These are phyloP conservation scores for Apium graveolens DNA, from an alignment of 129 eudicot species.

Conservation along the genomic window DNA sequence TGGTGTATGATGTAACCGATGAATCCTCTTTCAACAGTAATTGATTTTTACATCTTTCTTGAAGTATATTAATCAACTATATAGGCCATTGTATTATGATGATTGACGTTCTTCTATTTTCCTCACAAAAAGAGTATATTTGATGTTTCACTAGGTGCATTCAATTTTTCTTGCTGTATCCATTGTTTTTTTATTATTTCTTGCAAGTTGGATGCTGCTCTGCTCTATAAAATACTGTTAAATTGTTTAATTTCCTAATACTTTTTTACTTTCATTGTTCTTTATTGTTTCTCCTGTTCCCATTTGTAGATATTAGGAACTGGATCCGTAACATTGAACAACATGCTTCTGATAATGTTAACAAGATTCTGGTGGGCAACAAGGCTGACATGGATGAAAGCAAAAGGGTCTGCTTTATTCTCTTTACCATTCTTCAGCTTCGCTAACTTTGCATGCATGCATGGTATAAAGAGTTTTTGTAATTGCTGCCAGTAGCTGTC, in stretches of 20 bases:
- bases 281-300: not conserved
- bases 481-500: not conserved
- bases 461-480: not conserved
- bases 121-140: not conserved
- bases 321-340: too few species aligned
- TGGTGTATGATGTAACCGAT: constrained; percentile 93
- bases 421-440: not conserved
- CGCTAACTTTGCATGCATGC: not conserved
- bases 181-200: not conserved
- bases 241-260: not conserved
- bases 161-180: not conserved
- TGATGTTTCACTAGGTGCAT: not conserved
- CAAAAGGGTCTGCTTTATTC: constrained; percentile 57
- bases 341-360: too few species aligned
- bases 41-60: constrained; percentile 11
- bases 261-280: not conserved
- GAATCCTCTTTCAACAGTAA: constrained; percentile 94
- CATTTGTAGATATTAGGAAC: constrained; percentile 65
- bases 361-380: too few species aligned
- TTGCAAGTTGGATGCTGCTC: not conserved
- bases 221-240: not conserved
- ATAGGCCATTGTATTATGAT: not conserved
- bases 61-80: not conserved
- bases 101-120: not conserved
- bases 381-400: too few species aligned